These are phyloP conservation scores for Pistacia integerrima DNA, from an alignment of 345 rosid genomes.

Conservation along the genomic window DNA sequence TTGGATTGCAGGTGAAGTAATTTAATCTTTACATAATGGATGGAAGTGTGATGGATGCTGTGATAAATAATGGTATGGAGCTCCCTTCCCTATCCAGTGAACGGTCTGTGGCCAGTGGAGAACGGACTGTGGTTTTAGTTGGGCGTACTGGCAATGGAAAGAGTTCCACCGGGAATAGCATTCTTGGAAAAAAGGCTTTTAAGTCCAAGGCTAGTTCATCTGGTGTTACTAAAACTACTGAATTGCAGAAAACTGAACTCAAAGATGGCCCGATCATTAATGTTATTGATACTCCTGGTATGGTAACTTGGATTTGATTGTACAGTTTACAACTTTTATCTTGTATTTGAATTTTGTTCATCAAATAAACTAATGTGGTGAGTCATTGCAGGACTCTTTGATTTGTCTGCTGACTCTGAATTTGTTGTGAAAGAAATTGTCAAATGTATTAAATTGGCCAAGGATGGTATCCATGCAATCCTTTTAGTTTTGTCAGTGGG, in stretches of 20 bases:
- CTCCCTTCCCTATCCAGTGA: conserved; percentile 46
- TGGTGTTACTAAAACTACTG: too few species aligned
- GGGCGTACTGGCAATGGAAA: too few species aligned
- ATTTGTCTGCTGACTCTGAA: conserved; percentile 57
- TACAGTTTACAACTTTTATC: neutral
- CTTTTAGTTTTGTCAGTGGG: conserved; percentile 23
- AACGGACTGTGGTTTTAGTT: too few species aligned
- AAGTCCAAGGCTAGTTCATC: too few species aligned
- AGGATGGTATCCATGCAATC: conserved; percentile 88
- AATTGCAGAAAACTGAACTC: too few species aligned
- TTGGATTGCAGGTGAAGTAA: conserved; percentile 5
- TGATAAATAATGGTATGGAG: conserved; percentile 82
- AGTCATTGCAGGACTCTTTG: conserved; percentile 69
- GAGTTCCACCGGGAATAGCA: too few species aligned
- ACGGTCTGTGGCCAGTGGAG: neutral
- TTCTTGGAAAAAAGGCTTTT: too few species aligned
- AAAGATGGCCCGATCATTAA: too few species aligned
- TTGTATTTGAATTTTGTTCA: conserved; percentile 36
- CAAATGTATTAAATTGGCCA: conserved; percentile 75
- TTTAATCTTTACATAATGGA: conserved; percentile 49
- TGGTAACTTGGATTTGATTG: too few species aligned
- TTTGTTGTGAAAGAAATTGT: conserved; percentile 80
- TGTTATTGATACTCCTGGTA: too few species aligned
- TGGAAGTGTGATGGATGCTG: conserved; percentile 40
- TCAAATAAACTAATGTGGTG: conserved; percentile 8